These are phyloP conservation scores for Lactifluus hygrophoroides DNA, from an alignment of 768 basidiomycete genomes.

Conservation along the genomic window DNA sequence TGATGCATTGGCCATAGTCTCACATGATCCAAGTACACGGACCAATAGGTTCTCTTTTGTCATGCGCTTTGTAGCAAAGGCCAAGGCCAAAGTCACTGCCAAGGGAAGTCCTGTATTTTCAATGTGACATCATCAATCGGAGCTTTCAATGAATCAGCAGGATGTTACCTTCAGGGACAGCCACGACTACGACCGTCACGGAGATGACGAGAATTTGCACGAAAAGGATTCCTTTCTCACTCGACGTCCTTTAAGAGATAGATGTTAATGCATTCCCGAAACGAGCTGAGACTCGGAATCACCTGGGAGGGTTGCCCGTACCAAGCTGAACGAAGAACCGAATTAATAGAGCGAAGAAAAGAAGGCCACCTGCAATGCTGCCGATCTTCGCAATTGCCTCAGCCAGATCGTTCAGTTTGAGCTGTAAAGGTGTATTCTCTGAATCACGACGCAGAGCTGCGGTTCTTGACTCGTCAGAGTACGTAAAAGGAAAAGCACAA, in stretches of 20 bases:
- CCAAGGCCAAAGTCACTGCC: conserved; percentile 91
- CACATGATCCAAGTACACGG: conserved; percentile 91
- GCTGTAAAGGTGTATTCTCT: conserved; percentile 87
- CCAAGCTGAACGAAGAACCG: conserved; percentile 89
- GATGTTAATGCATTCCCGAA: not conserved
- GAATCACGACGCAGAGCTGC: conserved; percentile 78
- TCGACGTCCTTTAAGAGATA: conserved; percentile 45
- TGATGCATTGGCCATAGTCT: conserved; percentile 97
- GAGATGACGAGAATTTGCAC: conserved; percentile 91
- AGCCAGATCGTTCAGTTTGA: conserved; percentile 90
- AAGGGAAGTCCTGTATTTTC: conserved; percentile 65
- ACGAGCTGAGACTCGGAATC: not conserved
- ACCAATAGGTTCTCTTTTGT: conserved; percentile 91
- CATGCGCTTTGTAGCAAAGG: conserved; percentile 99
- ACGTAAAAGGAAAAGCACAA: not conserved
- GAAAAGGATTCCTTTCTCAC: conserved; percentile 81
- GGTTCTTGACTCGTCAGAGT: not conserved
- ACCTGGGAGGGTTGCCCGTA: conserved; percentile 49
- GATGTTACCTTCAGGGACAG: conserved; percentile 66
- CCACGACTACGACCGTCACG: conserved; percentile 85
- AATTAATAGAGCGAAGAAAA: conserved; percentile 85
- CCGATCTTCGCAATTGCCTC: conserved; percentile 93
- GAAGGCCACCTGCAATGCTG: conserved; percentile 65
- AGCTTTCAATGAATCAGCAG: not conserved
- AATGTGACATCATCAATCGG: conserved; percentile 4